Conservation (phyloP, 1,284 basidiomycete genomes). For the Rhodofomes roseus region DNA sequence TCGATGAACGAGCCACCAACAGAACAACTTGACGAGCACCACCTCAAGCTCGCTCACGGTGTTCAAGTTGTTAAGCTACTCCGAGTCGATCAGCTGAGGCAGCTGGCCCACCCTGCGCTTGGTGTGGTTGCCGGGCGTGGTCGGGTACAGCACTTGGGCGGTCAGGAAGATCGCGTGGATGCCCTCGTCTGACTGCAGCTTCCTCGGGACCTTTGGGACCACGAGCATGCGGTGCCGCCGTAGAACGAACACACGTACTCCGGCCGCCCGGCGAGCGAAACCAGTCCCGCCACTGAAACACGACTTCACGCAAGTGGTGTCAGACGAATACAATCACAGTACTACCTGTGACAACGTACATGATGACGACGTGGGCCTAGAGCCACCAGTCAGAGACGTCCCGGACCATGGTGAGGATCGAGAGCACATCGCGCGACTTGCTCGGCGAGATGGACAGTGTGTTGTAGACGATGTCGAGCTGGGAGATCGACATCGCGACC, state of each 20-base stretch:
- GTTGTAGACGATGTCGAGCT: slow-evolving; percentile 77
- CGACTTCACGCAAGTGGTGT: slow-evolving; percentile 73
- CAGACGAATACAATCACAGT: slow-evolving; percentile 65
- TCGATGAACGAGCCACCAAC: no score
- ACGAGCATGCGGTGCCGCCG: slow-evolving; percentile 76
- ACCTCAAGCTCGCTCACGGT: slow-evolving; percentile 83
- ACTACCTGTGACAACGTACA: slow-evolving; percentile 72
- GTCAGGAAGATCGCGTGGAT: slow-evolving; percentile 67
- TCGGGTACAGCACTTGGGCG: slow-evolving; percentile 78
- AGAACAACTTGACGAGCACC: slow-evolving; percentile 79
- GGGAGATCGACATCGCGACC: slow-evolving; percentile 78
- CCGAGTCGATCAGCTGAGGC: slow-evolving; percentile 76
- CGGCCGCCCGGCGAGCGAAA: slow-evolving; percentile 75
- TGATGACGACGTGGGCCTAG: slow-evolving; percentile 73
- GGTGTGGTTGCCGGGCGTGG: slow-evolving; percentile 81
- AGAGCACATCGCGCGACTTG: slow-evolving; percentile 56
- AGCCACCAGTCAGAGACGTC: slow-evolving; percentile 66
- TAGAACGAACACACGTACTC: slow-evolving; percentile 77
- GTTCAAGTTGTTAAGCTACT: slow-evolving; percentile 85
- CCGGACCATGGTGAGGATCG: slow-evolving; percentile 77
- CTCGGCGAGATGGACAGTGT: slow-evolving; percentile 52
- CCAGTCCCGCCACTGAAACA: slow-evolving; percentile 63
- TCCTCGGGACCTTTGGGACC: slow-evolving; percentile 71
- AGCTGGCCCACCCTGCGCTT: slow-evolving; percentile 72
- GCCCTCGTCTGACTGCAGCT: slow-evolving; percentile 74